Conservation (phyloP, 768 basidiomycete species). For the Clitopilus passeckerianus region DNA sequence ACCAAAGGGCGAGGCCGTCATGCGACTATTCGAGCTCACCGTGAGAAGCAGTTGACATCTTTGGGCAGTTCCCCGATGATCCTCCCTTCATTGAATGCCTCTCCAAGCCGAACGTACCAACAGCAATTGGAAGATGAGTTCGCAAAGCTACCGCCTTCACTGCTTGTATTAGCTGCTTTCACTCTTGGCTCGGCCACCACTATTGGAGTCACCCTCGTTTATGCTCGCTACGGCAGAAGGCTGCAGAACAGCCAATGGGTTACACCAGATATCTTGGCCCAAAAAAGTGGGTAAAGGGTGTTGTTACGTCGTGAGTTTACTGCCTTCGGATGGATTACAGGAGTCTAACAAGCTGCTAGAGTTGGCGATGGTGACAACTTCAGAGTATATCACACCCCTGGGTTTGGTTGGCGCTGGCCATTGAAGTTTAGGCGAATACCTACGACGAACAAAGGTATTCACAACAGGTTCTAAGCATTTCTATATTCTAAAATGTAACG, state of each 20-base stretch:
- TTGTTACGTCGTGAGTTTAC: constrained; percentile 65
- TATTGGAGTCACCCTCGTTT: constrained; percentile 27
- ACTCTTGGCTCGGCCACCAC: constrained; percentile 33
- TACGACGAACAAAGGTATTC: constrained; percentile 47
- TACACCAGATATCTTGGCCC: constrained; percentile 53
- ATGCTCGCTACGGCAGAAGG: constrained; percentile 51
- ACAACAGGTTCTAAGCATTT: background rate
- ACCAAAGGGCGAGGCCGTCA: constrained; percentile 2
- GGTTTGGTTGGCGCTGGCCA: constrained; percentile 70
- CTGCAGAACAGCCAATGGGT: constrained; percentile 67
- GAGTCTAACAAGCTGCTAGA: constrained; percentile 25
- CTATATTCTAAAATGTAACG: background rate
- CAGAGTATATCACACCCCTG: constrained; percentile 81
- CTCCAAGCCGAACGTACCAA: background rate
- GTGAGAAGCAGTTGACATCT: background rate
- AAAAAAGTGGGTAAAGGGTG: constrained; percentile 71
- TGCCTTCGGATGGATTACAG: background rate
- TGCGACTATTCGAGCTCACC: background rate
- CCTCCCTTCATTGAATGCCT: background rate
- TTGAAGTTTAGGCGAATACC: constrained; percentile 68
- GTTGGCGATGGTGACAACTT: constrained; percentile 91
- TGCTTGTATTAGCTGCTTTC: constrained; percentile 30
- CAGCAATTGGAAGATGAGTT: constrained; percentile 7
- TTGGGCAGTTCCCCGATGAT: background rate
- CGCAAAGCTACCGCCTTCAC: constrained; percentile 20